Base-by-base conservation (phyloP, 768 basidiomycete genomes). In the Mycena kentingensis region DNA sequence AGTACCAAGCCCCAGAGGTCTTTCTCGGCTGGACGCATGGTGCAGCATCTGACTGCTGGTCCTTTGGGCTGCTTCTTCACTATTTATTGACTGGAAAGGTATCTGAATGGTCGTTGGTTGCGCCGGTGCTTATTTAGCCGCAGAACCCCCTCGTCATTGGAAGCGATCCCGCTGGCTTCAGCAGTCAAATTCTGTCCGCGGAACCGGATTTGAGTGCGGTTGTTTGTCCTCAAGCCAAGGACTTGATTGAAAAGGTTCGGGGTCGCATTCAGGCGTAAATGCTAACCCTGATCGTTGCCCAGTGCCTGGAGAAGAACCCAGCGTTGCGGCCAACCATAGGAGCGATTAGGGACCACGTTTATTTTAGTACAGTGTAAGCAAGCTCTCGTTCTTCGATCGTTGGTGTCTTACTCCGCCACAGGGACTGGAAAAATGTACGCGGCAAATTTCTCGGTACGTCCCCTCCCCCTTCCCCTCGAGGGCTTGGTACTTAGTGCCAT, bases 281-380 rank as follows among this genome's bases (percentile, higher is more conserved):
- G 36, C 15, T 19, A 15, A 5, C 24, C 13, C 46, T 44, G 27
- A 47, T 56, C 39, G 22, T 46, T 37, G 35, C 13, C 15, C 62
- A 84, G 82, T 84, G 82, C 53, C 63, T 84, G 16, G 77, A 84
- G 65, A 74, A 78, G 21, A 84, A 85, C 62, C 76, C 84, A 13
- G 64, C 69, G 3, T 58, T 79, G 22, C 77, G 83, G 29, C 63
- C 72, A 45, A 67, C 65, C 48, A 72, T 77, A 37, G 54, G 67
- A 16, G 64, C 68, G 13, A 72, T 83, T 38, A 78, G 71, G 60
- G 62, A 59, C 11, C 82, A 85, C 62, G 50, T 63, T 13, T 84
- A 80, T 61, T 84, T 85, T 57, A 57, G 65, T 7, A 61, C 65
- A 3, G 68, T 77, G 83, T 84, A 63, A 46, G 82, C 70, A 5